A percentile compares a stretch with the other conserved stretches of the same genome.
phyloP scores from a whole-genome alignment of 2,329 filamentous ascomycete species.

The Hypoxylon sp. region DNA sequence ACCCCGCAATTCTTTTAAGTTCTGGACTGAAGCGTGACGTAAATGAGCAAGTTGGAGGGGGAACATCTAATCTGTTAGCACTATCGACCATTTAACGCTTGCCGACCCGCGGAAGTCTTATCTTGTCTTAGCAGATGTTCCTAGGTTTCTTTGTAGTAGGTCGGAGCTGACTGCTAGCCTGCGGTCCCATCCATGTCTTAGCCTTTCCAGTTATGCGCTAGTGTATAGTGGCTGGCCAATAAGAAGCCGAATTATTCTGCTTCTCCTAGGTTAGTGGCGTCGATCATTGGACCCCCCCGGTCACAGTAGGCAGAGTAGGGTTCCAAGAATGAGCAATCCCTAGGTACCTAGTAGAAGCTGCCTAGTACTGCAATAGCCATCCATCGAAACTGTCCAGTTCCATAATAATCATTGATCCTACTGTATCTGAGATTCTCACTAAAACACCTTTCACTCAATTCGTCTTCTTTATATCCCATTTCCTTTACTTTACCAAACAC shows the following conservation, averaged over 20 bases:
- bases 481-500: conserved; percentile 10
- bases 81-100: conserved; percentile 15
- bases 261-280: conserved; percentile 16
- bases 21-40: conserved; percentile 50
- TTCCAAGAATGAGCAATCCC: conserved; percentile 32
- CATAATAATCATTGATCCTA: conserved; percentile 41
- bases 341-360: neutral
- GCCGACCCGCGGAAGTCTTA: conserved; percentile 10
- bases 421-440: conserved; percentile 38
- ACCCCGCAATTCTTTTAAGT: conserved; percentile 50
- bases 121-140: conserved; percentile 21
- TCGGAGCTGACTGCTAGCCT: conserved; percentile 14
- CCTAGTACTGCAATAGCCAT: conserved; percentile 16
- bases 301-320: conserved; percentile 16
- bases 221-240: conserved; percentile 26
- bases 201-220: conserved; percentile 19
- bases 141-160: conserved; percentile 23
- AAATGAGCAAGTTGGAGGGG: conserved; percentile 23
- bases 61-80: conserved; percentile 28
- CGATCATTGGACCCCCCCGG: conserved; percentile 21
- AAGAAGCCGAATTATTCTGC: neutral
- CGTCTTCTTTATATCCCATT: conserved; percentile 34
- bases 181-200: conserved; percentile 3
- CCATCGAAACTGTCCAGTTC: conserved; percentile 20
- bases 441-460: conserved; percentile 24